Evolutionary conservation across 1,139 yeast species (phyloP).

Genomic region (Pichia sorboxylosa): DNA sequence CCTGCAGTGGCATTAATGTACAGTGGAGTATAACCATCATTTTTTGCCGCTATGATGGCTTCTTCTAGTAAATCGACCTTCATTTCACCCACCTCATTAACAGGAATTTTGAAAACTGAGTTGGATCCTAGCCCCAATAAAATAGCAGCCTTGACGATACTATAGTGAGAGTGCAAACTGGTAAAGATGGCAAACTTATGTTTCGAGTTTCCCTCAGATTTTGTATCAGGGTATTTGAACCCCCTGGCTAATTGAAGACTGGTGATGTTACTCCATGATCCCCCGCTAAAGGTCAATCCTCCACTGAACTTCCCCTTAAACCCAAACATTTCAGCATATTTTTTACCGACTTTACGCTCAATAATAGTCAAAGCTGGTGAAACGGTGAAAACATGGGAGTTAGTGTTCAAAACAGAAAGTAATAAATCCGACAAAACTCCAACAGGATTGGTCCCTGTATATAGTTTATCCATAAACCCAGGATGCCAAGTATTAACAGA

Average conservation of each 20-base stretch:
- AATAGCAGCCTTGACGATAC: slow-evolving; percentile 75
- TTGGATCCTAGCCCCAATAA: slow-evolving; percentile 60
- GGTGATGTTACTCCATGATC: slow-evolving; percentile 78
- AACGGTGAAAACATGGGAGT: slow-evolving; percentile 78
- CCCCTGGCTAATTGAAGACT: slow-evolving; percentile 71
- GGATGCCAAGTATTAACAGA: slow-evolving; percentile 84
- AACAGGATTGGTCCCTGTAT: slow-evolving; percentile 76
- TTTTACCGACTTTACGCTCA: slow-evolving; percentile 56
- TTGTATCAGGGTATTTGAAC: slow-evolving; percentile 57
- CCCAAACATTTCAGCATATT: slow-evolving; percentile 61
- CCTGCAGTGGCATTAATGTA: slow-evolving; percentile 82
- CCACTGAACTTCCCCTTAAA: slow-evolving; percentile 49
- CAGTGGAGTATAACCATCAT: slow-evolving; percentile 56
- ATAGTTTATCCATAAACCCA: slow-evolving; percentile 74
- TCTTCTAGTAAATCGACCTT: slow-evolving; percentile 34
- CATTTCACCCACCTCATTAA: slow-evolving; percentile 48
- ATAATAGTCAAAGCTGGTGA: slow-evolving; percentile 71
- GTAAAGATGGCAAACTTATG: slow-evolving; percentile 60
- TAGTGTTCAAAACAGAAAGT: slow-evolving; percentile 64
- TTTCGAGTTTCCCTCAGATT: slow-evolving; percentile 42
- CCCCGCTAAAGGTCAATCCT: slow-evolving; percentile 80
- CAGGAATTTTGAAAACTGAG: slow-evolving; percentile 53
- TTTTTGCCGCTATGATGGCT: slow-evolving; percentile 33
- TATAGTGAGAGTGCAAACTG: slow-evolving; percentile 66
- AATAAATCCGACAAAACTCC: slow-evolving; percentile 69